Evolutionary conservation across 352 stramenopile genomes (phyloP), one percentile per base, ranked within the genome.

Genomic region (Saprolegnia parasitica): DNA sequence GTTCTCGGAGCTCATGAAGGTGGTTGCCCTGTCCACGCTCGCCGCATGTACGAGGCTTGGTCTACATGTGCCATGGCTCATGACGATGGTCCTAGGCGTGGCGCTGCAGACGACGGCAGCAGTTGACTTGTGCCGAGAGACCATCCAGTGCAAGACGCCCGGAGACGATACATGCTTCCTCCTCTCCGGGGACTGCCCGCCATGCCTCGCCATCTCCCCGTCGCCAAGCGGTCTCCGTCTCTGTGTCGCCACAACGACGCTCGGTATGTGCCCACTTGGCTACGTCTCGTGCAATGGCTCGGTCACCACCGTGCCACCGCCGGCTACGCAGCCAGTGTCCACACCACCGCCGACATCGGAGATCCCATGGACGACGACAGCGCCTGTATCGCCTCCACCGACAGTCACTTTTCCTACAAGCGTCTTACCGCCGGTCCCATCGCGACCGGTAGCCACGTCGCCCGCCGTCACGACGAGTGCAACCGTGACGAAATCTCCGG

Each of bases 221-320:
- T n/a, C 52, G 35, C 24, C 13, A 40, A 60, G 11, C 11, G 52
- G 35, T 20, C 35, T 16, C 24, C 35, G 52, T 60, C 52, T 35
- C 13, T 60, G 52, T 16, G 45, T 68, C 9, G n/a, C 47, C 16
- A 49, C 50, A 18, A 61, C 62, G 23, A 24, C 52, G 3, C 20
- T n/a, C 16, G 52, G 52, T 42, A n/a, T 60, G 13, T 60, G 52
- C 11, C 52, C 52, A 24, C 52, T 60, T 60, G 52, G 52, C 52
- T 60, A 60, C n/a, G 52, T 60, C 13, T 18, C 11, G 52, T 60
- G 52, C 52, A 60, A 60, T 24, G 47, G n/a, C n/a, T 55, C 47
- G 24, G 35, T 9, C 3, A 42, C 52, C 11, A 60, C 3, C 13
- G 9, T 60, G 42, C 42, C 42, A 49, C 42, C 42, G 42, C 13